Evolutionary conservation across 2,329 filamentous ascomycete species (phyloP).

Genomic region (Neopestalotiopsis sp.): DNA sequence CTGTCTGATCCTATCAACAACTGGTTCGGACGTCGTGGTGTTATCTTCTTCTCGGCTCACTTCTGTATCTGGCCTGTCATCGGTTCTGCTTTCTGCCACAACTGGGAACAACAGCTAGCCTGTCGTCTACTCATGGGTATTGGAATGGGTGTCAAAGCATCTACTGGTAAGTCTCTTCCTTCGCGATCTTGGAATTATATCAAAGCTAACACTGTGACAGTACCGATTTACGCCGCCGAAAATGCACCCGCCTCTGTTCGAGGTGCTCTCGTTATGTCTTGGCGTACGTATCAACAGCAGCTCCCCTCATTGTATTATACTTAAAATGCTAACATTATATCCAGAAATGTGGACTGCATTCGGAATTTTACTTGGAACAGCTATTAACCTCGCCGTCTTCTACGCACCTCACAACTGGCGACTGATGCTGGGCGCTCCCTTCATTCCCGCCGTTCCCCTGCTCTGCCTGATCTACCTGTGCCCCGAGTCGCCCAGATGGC

Average conservation of each 20-base stretch:
- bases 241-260: constrained; percentile 72
- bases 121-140: constrained; percentile 77
- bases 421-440: constrained; percentile 58
- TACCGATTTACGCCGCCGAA: constrained; percentile 80
- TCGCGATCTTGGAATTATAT: constrained; percentile 12
- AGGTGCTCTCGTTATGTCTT: constrained; percentile 82
- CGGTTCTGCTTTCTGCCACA: constrained; percentile 73
- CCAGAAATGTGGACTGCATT: constrained; percentile 66
- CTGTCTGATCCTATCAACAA: constrained; percentile 66
- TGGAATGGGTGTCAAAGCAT: constrained; percentile 77
- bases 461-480: constrained; percentile 68
- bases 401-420: constrained; percentile 41
- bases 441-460: constrained; percentile 65
- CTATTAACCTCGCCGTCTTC: constrained; percentile 61
- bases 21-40: constrained; percentile 66
- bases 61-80: constrained; percentile 75
- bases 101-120: constrained; percentile 74
- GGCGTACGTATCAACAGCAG: constrained; percentile 50
- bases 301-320: background rate
- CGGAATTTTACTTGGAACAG: constrained; percentile 67
- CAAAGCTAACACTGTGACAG: constrained; percentile 41
- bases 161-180: constrained; percentile 49
- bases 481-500: constrained; percentile 70
- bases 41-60: constrained; percentile 77
- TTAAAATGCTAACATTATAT: constrained; percentile 25